Evolutionary conservation across 805 yeast genomes (phyloP).

Genomic region (Candida xiaguanensis): DNA sequence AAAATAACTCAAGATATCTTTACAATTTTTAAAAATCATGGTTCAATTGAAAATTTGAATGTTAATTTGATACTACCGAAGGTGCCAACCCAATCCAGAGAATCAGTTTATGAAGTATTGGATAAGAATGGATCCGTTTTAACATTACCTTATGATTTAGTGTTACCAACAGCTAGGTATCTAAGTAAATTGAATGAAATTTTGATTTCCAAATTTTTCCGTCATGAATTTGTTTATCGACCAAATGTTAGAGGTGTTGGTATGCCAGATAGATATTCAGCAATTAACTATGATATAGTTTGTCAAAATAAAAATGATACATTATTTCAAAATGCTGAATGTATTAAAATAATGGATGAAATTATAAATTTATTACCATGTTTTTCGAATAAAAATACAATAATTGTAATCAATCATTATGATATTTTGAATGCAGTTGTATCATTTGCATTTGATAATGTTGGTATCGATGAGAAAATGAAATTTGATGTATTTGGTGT

Average conservation of each 20-base stretch:
- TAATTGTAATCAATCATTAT: slow-evolving; percentile 72
- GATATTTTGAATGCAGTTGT: slow-evolving; percentile 68
- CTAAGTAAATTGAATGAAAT: slow-evolving; percentile 57
- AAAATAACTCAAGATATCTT: slow-evolving; percentile 59
- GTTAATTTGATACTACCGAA: slow-evolving; percentile 73
- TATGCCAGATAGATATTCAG: slow-evolving; percentile 74
- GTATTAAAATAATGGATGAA: slow-evolving; percentile 78
- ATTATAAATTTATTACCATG: slow-evolving; percentile 64
- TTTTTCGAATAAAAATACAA: slow-evolving; percentile 44
- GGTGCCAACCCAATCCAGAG: slow-evolving; percentile 61
- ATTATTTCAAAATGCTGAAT: slow-evolving; percentile 78
- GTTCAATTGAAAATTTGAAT: slow-evolving; percentile 76
- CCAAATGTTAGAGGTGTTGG: slow-evolving; percentile 53
- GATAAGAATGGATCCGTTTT: slow-evolving; percentile 86
- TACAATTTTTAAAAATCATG: slow-evolving; percentile 71
- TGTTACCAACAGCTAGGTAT: slow-evolving; percentile 84
- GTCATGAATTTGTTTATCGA: slow-evolving; percentile 81
- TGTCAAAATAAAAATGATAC: slow-evolving; percentile 43
- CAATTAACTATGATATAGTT: slow-evolving; percentile 82
- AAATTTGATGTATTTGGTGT: slow-evolving; percentile 62
- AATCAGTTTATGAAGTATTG: slow-evolving; percentile 71
- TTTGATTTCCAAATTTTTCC: slow-evolving; percentile 56
- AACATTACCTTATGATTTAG: slow-evolving; percentile 85
- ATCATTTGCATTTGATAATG: slow-evolving; percentile 70
- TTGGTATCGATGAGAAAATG: slow-evolving; percentile 53